Evolutionary conservation across 2,329 filamentous ascomycete species (phyloP).

Genomic region (Podosphaera aphanis): DNA sequence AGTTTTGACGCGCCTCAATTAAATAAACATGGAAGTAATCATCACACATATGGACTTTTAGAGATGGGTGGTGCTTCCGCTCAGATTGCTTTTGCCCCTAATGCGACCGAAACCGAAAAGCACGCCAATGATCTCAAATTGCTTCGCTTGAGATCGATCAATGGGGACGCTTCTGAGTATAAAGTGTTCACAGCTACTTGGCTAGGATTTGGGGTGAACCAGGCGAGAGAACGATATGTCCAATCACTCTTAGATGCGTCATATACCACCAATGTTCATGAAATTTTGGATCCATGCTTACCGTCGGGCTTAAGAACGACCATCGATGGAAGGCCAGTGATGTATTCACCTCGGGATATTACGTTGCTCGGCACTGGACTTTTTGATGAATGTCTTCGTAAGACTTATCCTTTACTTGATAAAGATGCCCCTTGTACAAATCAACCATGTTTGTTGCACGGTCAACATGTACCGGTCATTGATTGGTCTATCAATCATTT

Average conservation of each 20-base stretch:
- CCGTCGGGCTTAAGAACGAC: constrained; percentile 54
- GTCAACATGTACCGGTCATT: constrained; percentile 79
- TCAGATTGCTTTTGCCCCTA: constrained; percentile 93
- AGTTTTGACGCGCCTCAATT: constrained; percentile 59
- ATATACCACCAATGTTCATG: constrained; percentile 29
- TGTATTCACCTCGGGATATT: constrained; percentile 20
- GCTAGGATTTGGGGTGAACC: constrained; percentile 91
- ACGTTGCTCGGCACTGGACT: constrained; percentile 60
- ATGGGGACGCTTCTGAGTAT: constrained; percentile 58
- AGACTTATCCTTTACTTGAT: constrained; percentile 66
- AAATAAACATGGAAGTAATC: constrained; percentile 62
- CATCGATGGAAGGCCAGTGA: constrained; percentile 37
- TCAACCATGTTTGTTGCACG: constrained; percentile 69
- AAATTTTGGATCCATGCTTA: constrained; percentile 78
- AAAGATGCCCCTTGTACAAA: constrained; percentile 72
- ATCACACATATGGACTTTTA: constrained; percentile 89
- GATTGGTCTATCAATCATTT: constrained; percentile 97
- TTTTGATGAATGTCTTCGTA: constrained; percentile 63
- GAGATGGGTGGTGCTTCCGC: constrained; percentile 97
- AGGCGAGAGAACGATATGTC: constrained; percentile 72
- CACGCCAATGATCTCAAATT: constrained; percentile 78
- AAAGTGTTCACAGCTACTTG: constrained; percentile 88
- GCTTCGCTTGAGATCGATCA: constrained; percentile 59
- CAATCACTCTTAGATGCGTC: constrained; percentile 47
- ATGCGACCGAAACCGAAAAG: constrained; percentile 68